A percentile compares a stretch with the other conserved stretches of the same genome.
Evolutionary conservation across 2,329 filamentous ascomycete genomes (phyloP).

Genomic region (Aspergillus latus): DNA sequence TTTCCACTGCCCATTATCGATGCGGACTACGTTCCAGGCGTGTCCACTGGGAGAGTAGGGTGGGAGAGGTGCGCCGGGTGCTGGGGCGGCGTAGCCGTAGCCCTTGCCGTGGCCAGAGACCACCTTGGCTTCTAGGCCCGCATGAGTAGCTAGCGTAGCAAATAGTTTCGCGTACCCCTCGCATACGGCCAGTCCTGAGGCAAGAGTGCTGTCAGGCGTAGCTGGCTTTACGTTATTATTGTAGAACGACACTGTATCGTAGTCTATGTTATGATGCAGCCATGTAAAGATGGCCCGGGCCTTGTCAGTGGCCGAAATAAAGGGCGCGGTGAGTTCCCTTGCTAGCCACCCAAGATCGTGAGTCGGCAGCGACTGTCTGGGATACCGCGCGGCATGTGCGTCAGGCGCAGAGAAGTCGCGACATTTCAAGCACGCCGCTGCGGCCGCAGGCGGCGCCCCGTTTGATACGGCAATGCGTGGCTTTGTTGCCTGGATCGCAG

Average conservation of each 20-base stretch:
- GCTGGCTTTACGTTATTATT: conserved; percentile 64
- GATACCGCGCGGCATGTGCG: conserved; percentile 72
- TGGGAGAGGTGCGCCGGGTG: conserved; percentile 65
- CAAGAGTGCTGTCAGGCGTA: conserved; percentile 71
- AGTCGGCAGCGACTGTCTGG: conserved; percentile 69
- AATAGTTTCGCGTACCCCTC: conserved; percentile 87
- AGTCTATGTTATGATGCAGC: conserved; percentile 90
- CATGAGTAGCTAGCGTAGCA: conserved; percentile 71
- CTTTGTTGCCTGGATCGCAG: conserved; percentile 56
- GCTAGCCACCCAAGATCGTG: conserved; percentile 71
- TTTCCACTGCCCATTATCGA: conserved; percentile 88
- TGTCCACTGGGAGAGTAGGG: conserved; percentile 62
- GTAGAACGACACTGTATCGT: conserved; percentile 80
- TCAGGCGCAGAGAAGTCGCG: conserved; percentile 86
- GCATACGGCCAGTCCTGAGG: conserved; percentile 80
- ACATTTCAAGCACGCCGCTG: conserved; percentile 68
- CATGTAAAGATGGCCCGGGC: conserved; percentile 91
- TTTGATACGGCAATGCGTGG: conserved; percentile 37
- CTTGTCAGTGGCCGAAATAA: conserved; percentile 82
- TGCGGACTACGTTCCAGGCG: conserved; percentile 90
- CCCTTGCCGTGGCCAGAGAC: conserved; percentile 84
- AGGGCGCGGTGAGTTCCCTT: conserved; percentile 72
- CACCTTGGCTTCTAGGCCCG: conserved; percentile 74
- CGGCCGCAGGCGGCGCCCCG: conserved; percentile 10
- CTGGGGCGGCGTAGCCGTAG: conserved; percentile 65